phyloP scores from a whole-genome alignment of 75 land plant genomes.

The Gnetum montanum region DNA sequence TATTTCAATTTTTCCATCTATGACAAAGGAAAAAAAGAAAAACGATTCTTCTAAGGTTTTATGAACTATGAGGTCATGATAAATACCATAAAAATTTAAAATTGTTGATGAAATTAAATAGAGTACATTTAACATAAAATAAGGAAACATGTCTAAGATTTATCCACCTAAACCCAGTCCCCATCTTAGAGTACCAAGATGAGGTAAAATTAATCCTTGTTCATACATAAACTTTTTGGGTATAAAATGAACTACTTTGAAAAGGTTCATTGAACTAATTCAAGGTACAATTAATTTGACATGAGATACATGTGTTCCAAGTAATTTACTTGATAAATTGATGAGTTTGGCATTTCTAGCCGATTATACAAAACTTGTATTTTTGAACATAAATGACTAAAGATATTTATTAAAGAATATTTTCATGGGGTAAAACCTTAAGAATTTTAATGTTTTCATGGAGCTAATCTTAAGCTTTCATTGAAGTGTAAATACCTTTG shows the following conservation, averaged over 20 bases:
- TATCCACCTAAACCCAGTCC: constrained; percentile 8
- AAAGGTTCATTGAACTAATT: too few species aligned
- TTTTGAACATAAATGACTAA: too few species aligned
- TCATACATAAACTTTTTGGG: constrained; percentile 9
- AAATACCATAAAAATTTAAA: constrained; percentile 21
- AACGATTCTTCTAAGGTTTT: constrained; percentile 26
- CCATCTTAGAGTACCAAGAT: constrained; percentile 23
- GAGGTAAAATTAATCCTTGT: constrained; percentile 30
- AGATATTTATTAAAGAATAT: neutral
- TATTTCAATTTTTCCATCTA: constrained; percentile 7
- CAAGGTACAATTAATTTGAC: constrained; percentile 3
- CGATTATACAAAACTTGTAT: neutral
- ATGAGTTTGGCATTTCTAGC: neutral
- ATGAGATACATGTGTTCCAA: constrained; percentile 1
- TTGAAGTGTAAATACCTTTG: constrained; percentile 14
- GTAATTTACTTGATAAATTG: constrained; percentile 6
- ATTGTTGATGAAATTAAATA: constrained; percentile 8
- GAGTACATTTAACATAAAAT: constrained; percentile 14
- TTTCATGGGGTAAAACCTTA: constrained; percentile 7
- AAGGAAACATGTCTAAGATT: constrained; percentile 21
- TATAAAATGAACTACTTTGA: constrained; percentile 1
- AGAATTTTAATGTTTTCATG: neutral
- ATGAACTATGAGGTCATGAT: constrained; percentile 12
- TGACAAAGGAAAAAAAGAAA: constrained; percentile 11
- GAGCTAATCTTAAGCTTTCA: constrained; percentile 14